Conservation (phyloP, 2,329 filamentous ascomycete genomes). For the Cladosporium sp. region DNA sequence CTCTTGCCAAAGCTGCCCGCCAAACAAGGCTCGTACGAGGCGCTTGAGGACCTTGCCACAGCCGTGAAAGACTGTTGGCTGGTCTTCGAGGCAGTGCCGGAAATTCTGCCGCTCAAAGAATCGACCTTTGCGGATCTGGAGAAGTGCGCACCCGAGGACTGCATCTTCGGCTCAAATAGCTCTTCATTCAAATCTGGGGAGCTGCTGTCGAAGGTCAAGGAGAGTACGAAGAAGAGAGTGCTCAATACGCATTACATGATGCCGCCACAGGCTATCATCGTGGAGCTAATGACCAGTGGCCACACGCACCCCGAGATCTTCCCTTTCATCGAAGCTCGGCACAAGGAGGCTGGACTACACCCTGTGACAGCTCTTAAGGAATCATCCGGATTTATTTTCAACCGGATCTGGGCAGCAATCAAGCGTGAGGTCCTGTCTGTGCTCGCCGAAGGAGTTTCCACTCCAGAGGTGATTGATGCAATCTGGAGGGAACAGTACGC, state of each 20-base stretch:
- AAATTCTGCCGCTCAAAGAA: slow-evolving; percentile 44
- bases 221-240: slow-evolving; percentile 36
- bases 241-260: slow-evolving; percentile 53
- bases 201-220: slow-evolving; percentile 43
- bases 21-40: slow-evolving; percentile 26
- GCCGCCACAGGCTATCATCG: slow-evolving; percentile 45
- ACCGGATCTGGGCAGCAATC: slow-evolving; percentile 54
- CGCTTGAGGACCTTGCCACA: slow-evolving; percentile 35
- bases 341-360: slow-evolving; percentile 29
- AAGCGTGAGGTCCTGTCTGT: slow-evolving; percentile 51
- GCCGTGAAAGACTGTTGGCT: slow-evolving; percentile 49
- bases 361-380: slow-evolving; percentile 45
- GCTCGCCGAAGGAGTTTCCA: slow-evolving; percentile 47
- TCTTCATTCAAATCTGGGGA: slow-evolving; percentile 50
- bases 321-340: slow-evolving; percentile 36
- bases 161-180: slow-evolving; percentile 49
- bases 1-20: not conserved
- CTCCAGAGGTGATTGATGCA: slow-evolving; percentile 47
- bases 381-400: slow-evolving; percentile 53
- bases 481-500: slow-evolving; percentile 40
- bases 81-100: slow-evolving; percentile 48
- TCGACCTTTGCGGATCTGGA: slow-evolving; percentile 47
- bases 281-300: slow-evolving; percentile 54
- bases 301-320: slow-evolving; percentile 42
- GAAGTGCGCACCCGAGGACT: slow-evolving; percentile 39